Percentiles rank a stretch among this genome's conserved stretches.
Evolutionary conservation across 1,139 yeast genomes (phyloP).

Genomic region (Suhomyces terraborum): DNA sequence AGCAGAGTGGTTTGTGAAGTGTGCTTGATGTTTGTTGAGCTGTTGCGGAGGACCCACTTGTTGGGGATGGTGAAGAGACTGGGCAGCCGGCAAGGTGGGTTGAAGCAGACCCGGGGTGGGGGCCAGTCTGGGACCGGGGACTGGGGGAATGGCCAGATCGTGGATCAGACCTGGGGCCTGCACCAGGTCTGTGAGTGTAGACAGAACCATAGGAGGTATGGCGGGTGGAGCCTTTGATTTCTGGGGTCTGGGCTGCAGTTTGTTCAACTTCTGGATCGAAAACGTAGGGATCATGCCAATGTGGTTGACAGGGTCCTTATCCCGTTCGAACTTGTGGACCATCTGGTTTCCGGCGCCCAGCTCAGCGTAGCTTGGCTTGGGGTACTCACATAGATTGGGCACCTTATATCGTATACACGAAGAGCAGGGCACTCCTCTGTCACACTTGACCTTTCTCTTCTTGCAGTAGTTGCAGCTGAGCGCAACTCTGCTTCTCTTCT

Average conservation of each 20-base stretch:
- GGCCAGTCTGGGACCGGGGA: neutral
- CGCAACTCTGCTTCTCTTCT: slow-evolving; percentile 22
- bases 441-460: slow-evolving; percentile 28
- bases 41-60: neutral
- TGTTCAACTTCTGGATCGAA: slow-evolving; percentile 15
- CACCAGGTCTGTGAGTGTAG: neutral
- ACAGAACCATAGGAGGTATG: neutral
- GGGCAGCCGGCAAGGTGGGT: neutral
- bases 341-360: neutral
- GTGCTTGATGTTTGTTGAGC: neutral
- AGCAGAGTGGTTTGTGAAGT: neutral
- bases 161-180: neutral
- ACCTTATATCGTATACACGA: slow-evolving; percentile 25
- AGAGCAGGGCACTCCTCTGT: slow-evolving; percentile 26
- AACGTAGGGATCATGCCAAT: slow-evolving; percentile 19
- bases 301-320: slow-evolving; percentile 3
- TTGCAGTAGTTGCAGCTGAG: slow-evolving; percentile 28
- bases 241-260: slow-evolving; percentile 2
- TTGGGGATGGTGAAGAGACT: neutral
- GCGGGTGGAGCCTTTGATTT: neutral
- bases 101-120: neutral
- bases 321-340: neutral
- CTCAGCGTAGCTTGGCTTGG: slow-evolving; percentile 23
- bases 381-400: slow-evolving; percentile 33
- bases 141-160: neutral